A percentile compares a stretch with the other conserved stretches of the same genome.
Conservation (phyloP, 192 early-diverging fungal genomes). For the Backusella circina region DNA sequence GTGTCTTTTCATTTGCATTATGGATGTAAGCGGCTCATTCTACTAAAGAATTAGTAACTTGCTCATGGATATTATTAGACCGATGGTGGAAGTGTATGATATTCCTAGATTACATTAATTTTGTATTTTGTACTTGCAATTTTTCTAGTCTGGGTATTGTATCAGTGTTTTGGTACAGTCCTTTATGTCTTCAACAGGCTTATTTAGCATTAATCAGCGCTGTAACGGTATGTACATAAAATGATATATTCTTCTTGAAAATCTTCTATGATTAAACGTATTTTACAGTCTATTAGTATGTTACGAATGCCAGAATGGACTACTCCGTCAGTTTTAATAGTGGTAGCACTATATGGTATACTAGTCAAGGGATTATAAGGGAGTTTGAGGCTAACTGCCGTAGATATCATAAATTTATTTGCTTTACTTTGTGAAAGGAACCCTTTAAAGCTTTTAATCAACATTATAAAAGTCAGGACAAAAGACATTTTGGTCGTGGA, state of each 20-base stretch:
- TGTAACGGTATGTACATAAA: conserved; percentile 57
- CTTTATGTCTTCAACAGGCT: conserved; percentile 63
- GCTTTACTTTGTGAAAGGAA: conserved; percentile 79
- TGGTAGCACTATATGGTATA: conserved; percentile 57
- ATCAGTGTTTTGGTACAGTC: conserved; percentile 75
- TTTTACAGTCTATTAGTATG: conserved; percentile 57
- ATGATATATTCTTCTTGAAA: not conserved
- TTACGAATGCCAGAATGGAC: conserved; percentile 57
- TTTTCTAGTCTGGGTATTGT: conserved; percentile 58
- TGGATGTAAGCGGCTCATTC: not conserved
- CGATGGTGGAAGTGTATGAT: conserved; percentile 32
- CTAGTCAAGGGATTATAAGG: not conserved
- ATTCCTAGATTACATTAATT: conserved; percentile 64
- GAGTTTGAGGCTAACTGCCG: not conserved
- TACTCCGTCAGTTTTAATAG: conserved; percentile 67
- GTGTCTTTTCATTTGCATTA: not conserved
- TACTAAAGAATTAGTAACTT: not conserved
- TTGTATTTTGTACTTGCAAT: conserved; percentile 71
- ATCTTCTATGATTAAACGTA: not conserved
- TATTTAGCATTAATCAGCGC: conserved; percentile 71
- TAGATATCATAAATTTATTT: conserved; percentile 53
- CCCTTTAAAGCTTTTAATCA: conserved; percentile 67
- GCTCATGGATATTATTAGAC: not conserved
- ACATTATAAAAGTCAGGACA: conserved; percentile 29
- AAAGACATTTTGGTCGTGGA: not conserved